phyloP scores from a whole-genome alignment of 176 grass and related monocot genomes.

The Avena atlantica region DNA sequence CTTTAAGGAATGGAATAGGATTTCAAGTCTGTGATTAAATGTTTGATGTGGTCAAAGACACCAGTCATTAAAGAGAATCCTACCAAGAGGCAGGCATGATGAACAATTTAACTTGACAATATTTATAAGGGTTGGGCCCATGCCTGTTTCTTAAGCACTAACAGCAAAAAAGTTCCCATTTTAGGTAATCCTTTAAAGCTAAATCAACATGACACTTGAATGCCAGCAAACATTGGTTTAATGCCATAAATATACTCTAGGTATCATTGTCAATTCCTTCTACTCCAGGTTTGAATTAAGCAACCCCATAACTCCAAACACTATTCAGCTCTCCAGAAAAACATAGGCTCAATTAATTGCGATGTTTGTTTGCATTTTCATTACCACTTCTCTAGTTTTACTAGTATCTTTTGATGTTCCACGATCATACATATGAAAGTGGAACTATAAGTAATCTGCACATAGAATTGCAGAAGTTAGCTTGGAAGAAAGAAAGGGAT shows the following conservation, averaged over 20 bases:
- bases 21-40: constrained; percentile 49
- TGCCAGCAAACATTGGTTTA: constrained; percentile 54
- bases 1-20: constrained; percentile 58
- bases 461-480: not conserved
- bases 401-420: not conserved
- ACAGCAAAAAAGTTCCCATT: constrained; percentile 39
- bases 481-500: constrained; percentile 27
- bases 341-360: constrained; percentile 36
- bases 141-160: constrained; percentile 47
- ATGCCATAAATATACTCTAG: constrained; percentile 53
- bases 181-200: constrained; percentile 55
- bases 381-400: not conserved
- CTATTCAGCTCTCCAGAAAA: constrained; percentile 43
- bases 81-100: constrained; percentile 49
- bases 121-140: constrained; percentile 61
- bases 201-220: constrained; percentile 62
- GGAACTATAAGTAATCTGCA: constrained; percentile 4
- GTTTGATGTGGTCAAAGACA: constrained; percentile 58
- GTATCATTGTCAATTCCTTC: constrained; percentile 53
- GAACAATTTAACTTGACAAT: constrained; percentile 57
- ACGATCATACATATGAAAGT: constrained; percentile 10
- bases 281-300: constrained; percentile 43
- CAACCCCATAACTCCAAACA: constrained; percentile 47
- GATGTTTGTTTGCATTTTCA: constrained; percentile 26
- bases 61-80: constrained; percentile 61